These are phyloP conservation scores for Uronychia binucleata DNA, from an alignment of 73 alveolate species.

Conservation along the genomic window DNA sequence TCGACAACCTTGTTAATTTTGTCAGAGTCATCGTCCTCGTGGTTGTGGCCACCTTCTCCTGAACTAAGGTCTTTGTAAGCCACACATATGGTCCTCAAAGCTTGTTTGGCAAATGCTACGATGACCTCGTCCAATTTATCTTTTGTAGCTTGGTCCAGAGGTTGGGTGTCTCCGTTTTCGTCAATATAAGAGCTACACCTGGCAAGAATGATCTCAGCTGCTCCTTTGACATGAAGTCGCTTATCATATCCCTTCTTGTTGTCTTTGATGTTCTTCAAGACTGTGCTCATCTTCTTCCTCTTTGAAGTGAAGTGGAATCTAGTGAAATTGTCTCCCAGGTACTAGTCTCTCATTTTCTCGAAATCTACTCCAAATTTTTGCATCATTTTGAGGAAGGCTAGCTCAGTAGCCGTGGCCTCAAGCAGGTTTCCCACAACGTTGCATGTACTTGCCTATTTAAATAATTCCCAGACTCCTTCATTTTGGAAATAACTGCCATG, in stretches of 20 bases:
- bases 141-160: neutral
- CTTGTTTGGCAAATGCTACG: conserved; percentile 78
- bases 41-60: conserved; percentile 55
- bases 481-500: conserved; percentile 16
- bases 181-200: conserved; percentile 11
- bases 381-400: conserved; percentile 38
- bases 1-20: conserved; percentile 21
- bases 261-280: conserved; percentile 56
- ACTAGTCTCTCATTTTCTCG: conserved; percentile 20
- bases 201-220: conserved; percentile 32
- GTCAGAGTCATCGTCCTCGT: conserved; percentile 41
- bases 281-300: conserved; percentile 70
- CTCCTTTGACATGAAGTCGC: conserved; percentile 73
- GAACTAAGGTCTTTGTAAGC: conserved; percentile 77
- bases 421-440: conserved; percentile 18
- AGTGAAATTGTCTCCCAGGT: conserved; percentile 15
- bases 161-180: neutral
- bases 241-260: conserved; percentile 41
- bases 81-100: conserved; percentile 76
- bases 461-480: neutral
- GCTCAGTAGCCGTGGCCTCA: conserved; percentile 41
- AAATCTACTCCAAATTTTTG: conserved; percentile 44
- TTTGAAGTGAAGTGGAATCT: conserved; percentile 67
- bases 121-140: conserved; percentile 25
- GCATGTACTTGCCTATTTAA: conserved; percentile 25